Base-by-base conservation (phyloP, 768 basidiomycete genomes). In the Candolleomyces aberdarensis region DNA sequence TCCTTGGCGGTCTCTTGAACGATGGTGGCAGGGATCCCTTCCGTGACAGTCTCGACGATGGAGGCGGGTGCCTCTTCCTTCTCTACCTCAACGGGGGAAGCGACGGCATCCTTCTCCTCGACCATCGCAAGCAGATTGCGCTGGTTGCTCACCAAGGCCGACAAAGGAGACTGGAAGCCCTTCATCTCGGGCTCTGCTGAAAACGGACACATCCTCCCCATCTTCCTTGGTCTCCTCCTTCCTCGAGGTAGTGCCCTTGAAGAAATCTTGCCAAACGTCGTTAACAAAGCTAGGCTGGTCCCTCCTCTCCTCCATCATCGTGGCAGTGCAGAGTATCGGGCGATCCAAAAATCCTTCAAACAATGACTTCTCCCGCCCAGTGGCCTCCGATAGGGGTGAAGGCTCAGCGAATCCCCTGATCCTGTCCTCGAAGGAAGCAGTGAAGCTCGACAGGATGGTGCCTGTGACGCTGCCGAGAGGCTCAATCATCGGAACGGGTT, bases 391-490 rank as follows among this genome's bases (percentile, higher is more conserved):
- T 3, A 56, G 13, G 3, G 52, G 54, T 3, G 44, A 46, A 10
- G 53, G 46, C 2, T 26, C 31, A 3, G 20, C 3, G 14, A 41
- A 11, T 1, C 59, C 59, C n/a, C 39, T 61, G 11, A 44, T 22
- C n/a, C 31, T 40, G 22, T 54, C 59, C 7, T 53, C 41, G 26
- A 61, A 9, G 32, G 59, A 20, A 13, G 59, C 59, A 22, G 43
- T 46, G 54, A 61, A 61, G 31, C 59, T 61, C 3, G 59, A 61
- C 31, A 46, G 44, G 46, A 61, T 20, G 11, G 59, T 56, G 19
- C 52, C 52, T 4, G 52, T 26, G 5, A 61, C 9, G 22, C 9
- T 39, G 29, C 31, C 54, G 20, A 61, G 39, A 15, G 59, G 59
- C 26, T 19, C 59, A 46, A 61, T 61, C 29, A 48, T 44, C 1